Base-by-base conservation (phyloP, 2,329 filamentous ascomycete genomes). In the Aspergillus luchuensis region DNA sequence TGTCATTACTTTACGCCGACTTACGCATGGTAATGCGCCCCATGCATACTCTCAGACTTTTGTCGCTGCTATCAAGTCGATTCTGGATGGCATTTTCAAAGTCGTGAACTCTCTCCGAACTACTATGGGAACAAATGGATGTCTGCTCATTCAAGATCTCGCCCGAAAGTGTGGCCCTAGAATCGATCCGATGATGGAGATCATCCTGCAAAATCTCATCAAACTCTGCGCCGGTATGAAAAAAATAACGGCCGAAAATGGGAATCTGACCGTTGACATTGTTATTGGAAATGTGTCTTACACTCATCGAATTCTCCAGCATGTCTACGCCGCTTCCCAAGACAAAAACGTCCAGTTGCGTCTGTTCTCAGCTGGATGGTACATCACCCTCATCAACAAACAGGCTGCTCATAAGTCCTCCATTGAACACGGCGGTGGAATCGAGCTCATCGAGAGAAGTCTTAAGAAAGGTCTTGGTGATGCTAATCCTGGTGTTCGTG, bases 321-420 rank as follows among this genome's bases (percentile, higher is more conserved):
- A 98, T 70, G 82, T 98, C 51, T 91, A 88, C 81, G 80, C 81
- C 57, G 93, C 94, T 23, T 90, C 86, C 63, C 90, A 96, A 73
- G 94, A 99, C 79, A 98, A 97, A 80, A 98, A 97, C 71, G 89
- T 93, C 2, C 90, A 95, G 71, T 89, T 93, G 15, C 87, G 95
- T 63, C 86, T 86, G 1, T 96, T 89, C 75, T 89, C 89, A 1
- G 83, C 90, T 2, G 88, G 85, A 7, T 99, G 95, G 95, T 79
- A 98, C 30, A 91, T 89, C 76, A 96, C 89, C 1, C 76, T 98
- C 19, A 79, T 99, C 41, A 88, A 84, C 67, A 91, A 91, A 69
- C 91, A 96, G 72, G 80, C 85, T 1, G 83, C 67, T 19, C 91
- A 97, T 77, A 96, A 92, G 78, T 85, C 81, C 63, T 88, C 92